Conservation (phyloP, 2,329 filamentous ascomycete species). For the Ampelomyces quisqualis region DNA sequence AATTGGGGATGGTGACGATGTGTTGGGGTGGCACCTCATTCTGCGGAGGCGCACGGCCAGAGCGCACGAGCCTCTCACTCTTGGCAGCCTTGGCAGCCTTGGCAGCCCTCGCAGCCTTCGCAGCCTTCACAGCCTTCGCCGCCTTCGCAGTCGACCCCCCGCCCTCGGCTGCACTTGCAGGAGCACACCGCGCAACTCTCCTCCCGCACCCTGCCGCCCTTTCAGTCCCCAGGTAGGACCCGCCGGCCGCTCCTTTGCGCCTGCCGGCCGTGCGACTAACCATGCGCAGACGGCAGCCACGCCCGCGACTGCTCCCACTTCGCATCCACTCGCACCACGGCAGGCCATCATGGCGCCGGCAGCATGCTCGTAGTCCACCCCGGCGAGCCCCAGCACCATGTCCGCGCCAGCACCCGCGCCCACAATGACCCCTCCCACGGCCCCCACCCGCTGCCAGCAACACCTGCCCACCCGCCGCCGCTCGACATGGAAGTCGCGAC, state of each 20-base stretch:
- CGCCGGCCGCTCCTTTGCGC: constrained; percentile 3
- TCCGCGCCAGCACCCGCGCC: constrained; percentile 21
- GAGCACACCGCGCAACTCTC: too few relatives aligned
- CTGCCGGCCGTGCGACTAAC: constrained; percentile 14
- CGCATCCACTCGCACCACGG: constrained; percentile 1
- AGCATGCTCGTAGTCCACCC: constrained; percentile 35
- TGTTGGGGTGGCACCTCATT: constrained; percentile 62
- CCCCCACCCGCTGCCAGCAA: constrained; percentile 15
- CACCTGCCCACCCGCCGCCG: constrained; percentile 15
- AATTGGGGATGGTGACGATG: constrained; percentile 70
- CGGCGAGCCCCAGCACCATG: constrained; percentile 23
- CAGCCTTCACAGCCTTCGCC: constrained; percentile 4
- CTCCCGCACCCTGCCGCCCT: background rate
- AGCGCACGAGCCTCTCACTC: too few relatives aligned
- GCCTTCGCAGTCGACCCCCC: constrained; percentile 1
- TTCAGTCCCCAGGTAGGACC: constrained; percentile 5
- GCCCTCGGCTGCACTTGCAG: constrained; percentile 7
- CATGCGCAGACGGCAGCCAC: constrained; percentile 18
- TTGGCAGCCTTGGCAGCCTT: constrained; percentile 42
- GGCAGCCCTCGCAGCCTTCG: constrained; percentile 5
- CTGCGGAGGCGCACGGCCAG: too few relatives aligned
- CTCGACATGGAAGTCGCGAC: constrained; percentile 35
- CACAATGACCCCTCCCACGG: constrained; percentile 28
- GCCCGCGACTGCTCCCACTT: constrained; percentile 8
- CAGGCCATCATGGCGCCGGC: constrained; percentile 33